Evolutionary conservation across 1,139 yeast species (phyloP).

Genomic region (Ogataea hybrid): DNA sequence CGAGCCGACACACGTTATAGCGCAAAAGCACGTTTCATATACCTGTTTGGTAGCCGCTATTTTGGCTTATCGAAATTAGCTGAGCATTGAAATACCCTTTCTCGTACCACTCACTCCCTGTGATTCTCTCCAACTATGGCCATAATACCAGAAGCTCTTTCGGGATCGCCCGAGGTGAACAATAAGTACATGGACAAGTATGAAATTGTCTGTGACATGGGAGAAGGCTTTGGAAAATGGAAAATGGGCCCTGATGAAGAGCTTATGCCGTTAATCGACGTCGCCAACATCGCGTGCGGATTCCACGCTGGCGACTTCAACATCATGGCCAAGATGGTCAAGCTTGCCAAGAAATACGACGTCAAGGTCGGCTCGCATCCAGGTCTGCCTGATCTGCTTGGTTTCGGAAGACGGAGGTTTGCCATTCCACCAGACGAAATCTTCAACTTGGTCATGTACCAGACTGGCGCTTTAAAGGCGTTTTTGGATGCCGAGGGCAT

Average conservation of each 20-base stretch:
- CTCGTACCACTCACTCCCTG: too few species aligned
- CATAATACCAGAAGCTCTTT: slow-evolving; percentile 9
- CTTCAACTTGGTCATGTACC: slow-evolving; percentile 36
- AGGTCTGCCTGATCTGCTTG: slow-evolving; percentile 38
- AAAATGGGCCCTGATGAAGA: slow-evolving; percentile 41
- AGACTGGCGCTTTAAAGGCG: slow-evolving; percentile 40
- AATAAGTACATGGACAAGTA: slow-evolving; percentile 21
- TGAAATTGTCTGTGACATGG: slow-evolving; percentile 17
- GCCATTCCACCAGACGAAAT: slow-evolving; percentile 37
- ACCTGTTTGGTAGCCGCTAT: too few species aligned
- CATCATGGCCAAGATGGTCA: slow-evolving; percentile 36
- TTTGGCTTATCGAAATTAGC: too few species aligned
- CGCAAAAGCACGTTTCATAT: too few species aligned
- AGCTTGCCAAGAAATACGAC: slow-evolving; percentile 34
- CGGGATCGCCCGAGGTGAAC: slow-evolving; percentile 23
- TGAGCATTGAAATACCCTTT: too few species aligned
- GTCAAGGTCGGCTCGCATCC: slow-evolving; percentile 41
- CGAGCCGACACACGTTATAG: too few species aligned
- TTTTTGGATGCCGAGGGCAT: slow-evolving; percentile 38
- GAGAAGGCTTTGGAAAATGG: slow-evolving; percentile 41
- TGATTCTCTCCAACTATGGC: neutral
- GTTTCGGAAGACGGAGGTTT: slow-evolving; percentile 39
- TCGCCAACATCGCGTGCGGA: slow-evolving; percentile 42
- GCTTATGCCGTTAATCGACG: slow-evolving; percentile 38
- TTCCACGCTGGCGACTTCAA: slow-evolving; percentile 40